Percentiles rank a stretch among this genome's conserved stretches.
Evolutionary conservation across 2,329 filamentous ascomycete genomes (phyloP).

Genomic region (Nectriaceae sp.): DNA sequence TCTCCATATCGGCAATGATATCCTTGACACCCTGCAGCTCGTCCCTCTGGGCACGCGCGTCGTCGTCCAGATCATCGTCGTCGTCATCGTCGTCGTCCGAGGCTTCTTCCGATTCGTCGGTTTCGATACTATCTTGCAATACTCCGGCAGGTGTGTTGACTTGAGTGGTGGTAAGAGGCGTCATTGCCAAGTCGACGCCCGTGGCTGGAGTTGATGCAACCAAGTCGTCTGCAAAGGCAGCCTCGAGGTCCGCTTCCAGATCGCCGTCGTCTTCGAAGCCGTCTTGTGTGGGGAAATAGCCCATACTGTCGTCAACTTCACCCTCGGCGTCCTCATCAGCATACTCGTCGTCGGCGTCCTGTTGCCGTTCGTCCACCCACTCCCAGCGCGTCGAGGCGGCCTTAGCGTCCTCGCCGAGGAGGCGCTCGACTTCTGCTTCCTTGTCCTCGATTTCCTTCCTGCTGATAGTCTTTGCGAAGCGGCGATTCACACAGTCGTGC

Average conservation of each 20-base stretch:
- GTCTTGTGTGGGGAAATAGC: slow-evolving; percentile 40
- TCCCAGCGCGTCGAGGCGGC: slow-evolving; percentile 64
- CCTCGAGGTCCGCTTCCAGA: slow-evolving; percentile 57
- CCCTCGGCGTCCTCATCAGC: slow-evolving; percentile 55
- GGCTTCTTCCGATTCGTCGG: slow-evolving; percentile 38
- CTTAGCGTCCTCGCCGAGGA: slow-evolving; percentile 69
- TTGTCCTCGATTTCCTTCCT: slow-evolving; percentile 84
- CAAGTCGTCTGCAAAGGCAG: slow-evolving; percentile 49
- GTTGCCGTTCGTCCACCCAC: slow-evolving; percentile 57
- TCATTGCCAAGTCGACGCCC: slow-evolving; percentile 42
- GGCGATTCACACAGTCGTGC: slow-evolving; percentile 78
- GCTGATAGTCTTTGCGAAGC: slow-evolving; percentile 81
- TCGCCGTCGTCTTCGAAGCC: slow-evolving; percentile 48
- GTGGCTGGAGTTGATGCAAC: slow-evolving; percentile 44
- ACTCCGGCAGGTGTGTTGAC: slow-evolving; percentile 46
- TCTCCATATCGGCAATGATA: slow-evolving; percentile 55
- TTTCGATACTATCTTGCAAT: slow-evolving; percentile 48
- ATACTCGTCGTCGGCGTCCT: slow-evolving; percentile 43
- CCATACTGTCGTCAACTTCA: slow-evolving; percentile 46
- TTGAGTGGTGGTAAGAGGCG: slow-evolving; percentile 46
- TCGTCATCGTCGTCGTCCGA: slow-evolving; percentile 52
- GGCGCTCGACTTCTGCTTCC: slow-evolving; percentile 74
- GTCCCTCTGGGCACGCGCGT: slow-evolving; percentile 50
- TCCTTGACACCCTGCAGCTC: slow-evolving; percentile 57
- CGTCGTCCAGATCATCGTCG: slow-evolving; percentile 56